phyloP scores from a whole-genome alignment of 1,284 basidiomycete genomes.

The Marasmius tenuissimus region DNA sequence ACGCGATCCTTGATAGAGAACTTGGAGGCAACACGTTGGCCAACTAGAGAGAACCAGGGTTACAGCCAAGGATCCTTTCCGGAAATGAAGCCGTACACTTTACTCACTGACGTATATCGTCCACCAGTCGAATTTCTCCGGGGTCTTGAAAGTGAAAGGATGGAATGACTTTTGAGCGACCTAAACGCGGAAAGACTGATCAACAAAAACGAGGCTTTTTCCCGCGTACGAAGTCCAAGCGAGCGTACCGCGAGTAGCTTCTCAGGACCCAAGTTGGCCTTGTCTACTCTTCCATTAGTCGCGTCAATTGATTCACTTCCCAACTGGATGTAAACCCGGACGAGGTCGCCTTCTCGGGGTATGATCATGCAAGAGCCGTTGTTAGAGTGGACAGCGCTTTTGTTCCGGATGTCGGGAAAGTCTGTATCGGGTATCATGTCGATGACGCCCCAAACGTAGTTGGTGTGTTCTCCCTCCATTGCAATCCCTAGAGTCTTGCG shows the following conservation, averaged over 20 bases:
- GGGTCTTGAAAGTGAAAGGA: constrained; percentile 65
- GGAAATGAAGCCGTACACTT: not conserved
- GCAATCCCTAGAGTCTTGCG: constrained; percentile 64
- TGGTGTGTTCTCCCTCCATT: constrained; percentile 81
- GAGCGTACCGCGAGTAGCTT: constrained; percentile 56
- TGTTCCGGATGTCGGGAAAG: constrained; percentile 82
- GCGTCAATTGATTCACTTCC: constrained; percentile 48
- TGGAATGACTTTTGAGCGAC: constrained; percentile 64
- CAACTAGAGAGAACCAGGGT: constrained; percentile 38
- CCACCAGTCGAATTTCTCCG: constrained; percentile 75
- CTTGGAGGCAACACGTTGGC: constrained; percentile 73
- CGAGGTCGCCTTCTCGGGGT: constrained; percentile 70
- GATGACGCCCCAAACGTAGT: constrained; percentile 80
- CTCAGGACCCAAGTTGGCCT: constrained; percentile 56
- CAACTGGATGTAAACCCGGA: constrained; percentile 78
- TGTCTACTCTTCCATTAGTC: constrained; percentile 59
- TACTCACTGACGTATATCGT: constrained; percentile 69
- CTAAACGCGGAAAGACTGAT: constrained; percentile 25
- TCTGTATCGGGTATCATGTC: constrained; percentile 71
- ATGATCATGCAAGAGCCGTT: constrained; percentile 73
- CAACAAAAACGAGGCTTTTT: too few species aligned
- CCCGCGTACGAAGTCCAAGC: not conserved
- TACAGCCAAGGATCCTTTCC: not conserved
- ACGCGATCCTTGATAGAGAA: constrained; percentile 70
- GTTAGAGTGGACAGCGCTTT: constrained; percentile 59